These are phyloP conservation scores for Diaporthe sp. DNA, from an alignment of 2,329 filamentous ascomycete genomes.

Conservation along the genomic window DNA sequence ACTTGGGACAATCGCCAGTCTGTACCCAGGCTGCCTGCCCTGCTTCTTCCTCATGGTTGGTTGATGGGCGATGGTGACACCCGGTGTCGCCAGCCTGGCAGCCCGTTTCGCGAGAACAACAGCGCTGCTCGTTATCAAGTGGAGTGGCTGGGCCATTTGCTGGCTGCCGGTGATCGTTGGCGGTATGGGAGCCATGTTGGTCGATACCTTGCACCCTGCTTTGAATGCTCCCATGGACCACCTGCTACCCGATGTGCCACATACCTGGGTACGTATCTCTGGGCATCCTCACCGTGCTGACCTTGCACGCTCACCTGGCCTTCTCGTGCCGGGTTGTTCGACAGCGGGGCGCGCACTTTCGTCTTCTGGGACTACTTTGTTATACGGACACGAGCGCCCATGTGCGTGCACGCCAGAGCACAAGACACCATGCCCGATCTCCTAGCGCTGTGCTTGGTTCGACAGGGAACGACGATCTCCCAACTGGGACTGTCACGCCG, in stretches of 20 bases:
- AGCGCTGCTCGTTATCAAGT: conserved; percentile 3
- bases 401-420: conserved; percentile 13
- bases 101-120: not conserved
- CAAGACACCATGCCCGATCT: conserved; percentile 15
- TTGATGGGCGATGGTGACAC: conserved; percentile 10
- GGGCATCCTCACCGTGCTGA: not conserved
- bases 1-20: conserved; percentile 23
- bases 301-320: not conserved
- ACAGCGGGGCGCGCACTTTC: not conserved
- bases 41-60: conserved; percentile 13
- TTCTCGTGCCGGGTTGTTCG: not conserved
- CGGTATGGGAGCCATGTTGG: not conserved
- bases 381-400: conserved; percentile 1
- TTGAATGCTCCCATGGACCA: not conserved
- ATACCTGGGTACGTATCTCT: not conserved
- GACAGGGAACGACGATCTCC: conserved; percentile 6
- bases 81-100: conserved; percentile 4
- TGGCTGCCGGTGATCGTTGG: not conserved
- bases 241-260: not conserved
- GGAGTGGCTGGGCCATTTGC: conserved; percentile 22
- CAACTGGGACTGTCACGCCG: conserved; percentile 18
- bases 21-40: not conserved
- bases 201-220: not conserved
- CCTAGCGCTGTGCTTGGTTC: conserved; percentile 17
- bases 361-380: not conserved